Percentiles rank a stretch among this genome's conserved stretches.
These are phyloP conservation scores for Zalaria obscura DNA, from an alignment of 2,329 filamentous ascomycete genomes.

Conservation along the genomic window DNA sequence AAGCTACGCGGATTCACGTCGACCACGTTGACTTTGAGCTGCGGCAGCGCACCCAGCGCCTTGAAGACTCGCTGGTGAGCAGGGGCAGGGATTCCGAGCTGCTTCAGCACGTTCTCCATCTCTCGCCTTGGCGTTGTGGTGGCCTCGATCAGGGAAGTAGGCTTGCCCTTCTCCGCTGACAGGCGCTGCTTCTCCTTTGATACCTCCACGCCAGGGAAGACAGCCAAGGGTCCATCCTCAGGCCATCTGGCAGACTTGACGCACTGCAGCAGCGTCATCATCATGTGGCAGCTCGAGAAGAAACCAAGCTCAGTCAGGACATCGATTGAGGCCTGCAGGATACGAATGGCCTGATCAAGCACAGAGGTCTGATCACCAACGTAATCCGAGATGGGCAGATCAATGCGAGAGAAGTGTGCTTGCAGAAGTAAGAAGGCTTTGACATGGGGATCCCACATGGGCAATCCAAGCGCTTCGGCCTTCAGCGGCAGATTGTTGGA, in stretches of 20 bases:
- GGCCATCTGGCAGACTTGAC: constrained; percentile 93
- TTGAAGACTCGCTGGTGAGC: constrained; percentile 40
- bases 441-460: constrained; percentile 97
- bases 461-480: constrained; percentile 50
- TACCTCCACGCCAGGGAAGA: constrained; percentile 57
- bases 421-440: constrained; percentile 91
- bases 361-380: constrained; percentile 84
- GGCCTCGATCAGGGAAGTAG: constrained; percentile 24
- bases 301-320: constrained; percentile 82
- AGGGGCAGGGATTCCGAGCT: constrained; percentile 35
- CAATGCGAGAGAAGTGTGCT: constrained; percentile 84
- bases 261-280: constrained; percentile 77
- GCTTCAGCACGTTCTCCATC: constrained; percentile 26
- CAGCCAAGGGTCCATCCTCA: constrained; percentile 60
- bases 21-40: constrained; percentile 48
- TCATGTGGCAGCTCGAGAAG: constrained; percentile 60
- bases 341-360: constrained; percentile 90
- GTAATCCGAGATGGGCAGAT: constrained; percentile 91
- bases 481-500: constrained; percentile 65
- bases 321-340: constrained; percentile 90
- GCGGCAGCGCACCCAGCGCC: constrained; percentile 52
- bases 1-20: constrained; percentile 49
- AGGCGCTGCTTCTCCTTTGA: constrained; percentile 28
- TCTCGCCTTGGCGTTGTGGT: constrained; percentile 17
- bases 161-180: constrained; percentile 18